phyloP scores from a whole-genome alignment of 2,329 filamentous ascomycete genomes.

The Polytolypa hystricis region DNA sequence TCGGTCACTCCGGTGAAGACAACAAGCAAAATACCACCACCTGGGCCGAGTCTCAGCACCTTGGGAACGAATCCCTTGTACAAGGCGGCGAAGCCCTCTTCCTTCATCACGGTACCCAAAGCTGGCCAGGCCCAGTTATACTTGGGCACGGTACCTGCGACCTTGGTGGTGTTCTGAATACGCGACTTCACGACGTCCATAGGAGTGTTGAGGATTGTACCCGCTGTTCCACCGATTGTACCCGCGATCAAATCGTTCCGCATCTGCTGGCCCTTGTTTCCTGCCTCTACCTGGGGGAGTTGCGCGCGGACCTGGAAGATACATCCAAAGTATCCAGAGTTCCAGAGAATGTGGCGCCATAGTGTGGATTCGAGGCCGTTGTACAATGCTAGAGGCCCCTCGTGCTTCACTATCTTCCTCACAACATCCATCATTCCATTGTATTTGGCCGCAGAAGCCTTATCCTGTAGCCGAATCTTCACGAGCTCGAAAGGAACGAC shows the following conservation, averaged over 20 bases:
- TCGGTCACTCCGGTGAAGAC: constrained; percentile 49
- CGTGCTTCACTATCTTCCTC: constrained; percentile 61
- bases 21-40: constrained; percentile 48
- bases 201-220: constrained; percentile 88
- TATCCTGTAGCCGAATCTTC: constrained; percentile 97
- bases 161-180: constrained; percentile 85
- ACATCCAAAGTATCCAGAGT: constrained; percentile 92
- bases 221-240: constrained; percentile 74
- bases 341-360: constrained; percentile 93
- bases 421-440: constrained; percentile 45
- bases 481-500: constrained; percentile 97
- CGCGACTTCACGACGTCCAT: constrained; percentile 97
- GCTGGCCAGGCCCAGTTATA: constrained; percentile 98
- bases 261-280: constrained; percentile 68
- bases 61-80: constrained; percentile 99
- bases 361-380: constrained; percentile 93
- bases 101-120: constrained; percentile 73
- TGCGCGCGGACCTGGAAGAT: constrained; percentile 92
- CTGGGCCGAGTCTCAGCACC: constrained; percentile 66
- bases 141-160: constrained; percentile 73
- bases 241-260: constrained; percentile 81
- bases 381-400: constrained; percentile 82
- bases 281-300: constrained; percentile 60
- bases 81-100: constrained; percentile 82
- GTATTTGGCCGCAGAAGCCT: constrained; percentile 71